Conservation (phyloP, 1,284 basidiomycete genomes). For the Trametes pubescens region DNA sequence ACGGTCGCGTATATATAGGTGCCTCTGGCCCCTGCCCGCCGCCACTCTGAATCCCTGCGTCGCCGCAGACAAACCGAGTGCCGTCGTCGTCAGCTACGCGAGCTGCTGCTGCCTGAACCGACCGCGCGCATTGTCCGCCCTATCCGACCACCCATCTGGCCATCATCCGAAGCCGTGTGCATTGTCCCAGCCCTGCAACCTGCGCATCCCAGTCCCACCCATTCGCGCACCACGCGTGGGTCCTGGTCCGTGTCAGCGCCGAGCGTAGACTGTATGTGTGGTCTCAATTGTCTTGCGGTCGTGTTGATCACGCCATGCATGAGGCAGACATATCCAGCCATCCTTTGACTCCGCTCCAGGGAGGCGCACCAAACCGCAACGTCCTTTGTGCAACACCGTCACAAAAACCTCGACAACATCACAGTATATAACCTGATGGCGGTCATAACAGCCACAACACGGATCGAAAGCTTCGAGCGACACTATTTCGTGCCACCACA, state of each 20-base stretch:
- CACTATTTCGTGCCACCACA: conserved; percentile 18
- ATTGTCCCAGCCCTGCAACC: conserved; percentile 8
- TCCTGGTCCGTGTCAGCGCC: conserved; percentile 9
- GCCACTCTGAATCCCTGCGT: conserved; percentile 21
- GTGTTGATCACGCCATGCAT: conserved; percentile 18
- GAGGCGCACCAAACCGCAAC: conserved; percentile 13
- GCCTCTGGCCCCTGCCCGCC: conserved; percentile 5
- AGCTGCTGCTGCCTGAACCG: conserved; percentile 12
- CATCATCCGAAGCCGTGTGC: conserved; percentile 7
- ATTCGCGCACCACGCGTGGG: background rate
- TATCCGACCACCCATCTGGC: background rate
- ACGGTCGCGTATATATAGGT: conserved; percentile 29
- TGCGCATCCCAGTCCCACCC: conserved; percentile 1
- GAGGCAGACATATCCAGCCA: conserved; percentile 14
- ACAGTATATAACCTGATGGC: conserved; percentile 25
- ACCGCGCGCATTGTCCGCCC: conserved; percentile 15
- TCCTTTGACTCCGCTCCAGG: conserved; percentile 25
- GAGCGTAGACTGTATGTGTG: conserved; percentile 19
- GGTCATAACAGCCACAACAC: conserved; percentile 26
- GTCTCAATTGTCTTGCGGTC: conserved; percentile 19
- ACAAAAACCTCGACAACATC: conserved; percentile 14
- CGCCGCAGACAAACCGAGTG: conserved; percentile 20
- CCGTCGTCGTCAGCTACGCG: conserved; percentile 1
- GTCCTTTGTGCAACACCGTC: conserved; percentile 24
- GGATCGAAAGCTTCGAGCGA: conserved; percentile 14